phyloP scores from a whole-genome alignment of 441 rosid genomes.

The Macaranga tanarius region DNA sequence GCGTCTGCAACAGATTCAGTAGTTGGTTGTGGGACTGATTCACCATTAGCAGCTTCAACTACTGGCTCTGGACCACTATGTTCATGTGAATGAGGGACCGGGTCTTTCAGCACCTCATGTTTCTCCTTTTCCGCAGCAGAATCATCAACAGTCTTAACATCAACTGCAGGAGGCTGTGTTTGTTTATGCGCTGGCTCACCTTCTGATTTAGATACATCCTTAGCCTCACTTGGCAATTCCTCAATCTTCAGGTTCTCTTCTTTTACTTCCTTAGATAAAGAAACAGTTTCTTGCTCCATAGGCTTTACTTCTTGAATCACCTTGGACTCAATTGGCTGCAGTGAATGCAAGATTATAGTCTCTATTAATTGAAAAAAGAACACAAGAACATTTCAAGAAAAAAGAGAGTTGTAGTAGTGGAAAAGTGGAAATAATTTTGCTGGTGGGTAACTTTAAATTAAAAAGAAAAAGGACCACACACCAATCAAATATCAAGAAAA shows the following conservation, averaged over 20 bases:
- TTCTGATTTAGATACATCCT: conserved; percentile 2
- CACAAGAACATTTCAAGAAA: not conserved
- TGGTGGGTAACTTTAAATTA: not conserved
- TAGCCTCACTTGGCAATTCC: not conserved
- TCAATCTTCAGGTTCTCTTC: conserved; percentile 3
- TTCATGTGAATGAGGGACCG: not conserved
- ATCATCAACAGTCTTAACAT: conserved; percentile 4
- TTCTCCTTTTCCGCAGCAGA: conserved; percentile 7
- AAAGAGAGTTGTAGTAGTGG: too few relatives aligned
- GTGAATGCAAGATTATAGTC: not conserved
- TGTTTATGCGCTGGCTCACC: conserved; percentile 4
- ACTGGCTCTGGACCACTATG: not conserved
- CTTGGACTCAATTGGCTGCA: conserved; percentile 24
- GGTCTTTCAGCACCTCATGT: not conserved
- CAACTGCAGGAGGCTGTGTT: conserved; percentile 6
- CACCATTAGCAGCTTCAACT: not conserved
- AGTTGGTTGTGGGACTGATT: conserved; percentile 15
- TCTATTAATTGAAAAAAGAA: not conserved
- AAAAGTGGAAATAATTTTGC: not conserved
- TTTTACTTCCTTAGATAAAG: not conserved
- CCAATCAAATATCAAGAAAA: not conserved
- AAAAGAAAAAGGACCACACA: not conserved
- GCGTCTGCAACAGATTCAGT: conserved; percentile 21
- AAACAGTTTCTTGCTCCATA: not conserved
- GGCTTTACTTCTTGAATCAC: conserved; percentile 18